Percentiles rank a stretch among this genome's conserved stretches.
Conservation (phyloP, 441 rosid species). For the Populus hybrid region DNA sequence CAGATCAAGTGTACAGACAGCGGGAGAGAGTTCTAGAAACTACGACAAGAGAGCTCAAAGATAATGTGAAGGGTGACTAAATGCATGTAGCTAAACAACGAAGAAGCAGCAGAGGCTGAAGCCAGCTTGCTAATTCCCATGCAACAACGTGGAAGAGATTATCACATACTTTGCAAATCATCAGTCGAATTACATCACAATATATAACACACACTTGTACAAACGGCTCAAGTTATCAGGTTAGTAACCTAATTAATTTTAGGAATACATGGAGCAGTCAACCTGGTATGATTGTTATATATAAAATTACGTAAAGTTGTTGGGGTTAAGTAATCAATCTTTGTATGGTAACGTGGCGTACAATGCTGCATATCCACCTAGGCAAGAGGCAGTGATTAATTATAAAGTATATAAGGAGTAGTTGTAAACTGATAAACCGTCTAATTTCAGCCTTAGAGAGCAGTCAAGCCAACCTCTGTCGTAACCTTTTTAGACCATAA, state of each 20-base stretch:
- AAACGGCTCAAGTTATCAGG: neutral
- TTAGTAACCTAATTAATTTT: conserved; percentile 41
- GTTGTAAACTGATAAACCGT: conserved; percentile 71
- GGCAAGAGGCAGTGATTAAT: too few relatives aligned
- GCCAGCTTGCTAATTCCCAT: neutral
- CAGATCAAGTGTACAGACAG: neutral
- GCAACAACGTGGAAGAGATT: neutral
- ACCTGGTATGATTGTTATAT: conserved; percentile 9
- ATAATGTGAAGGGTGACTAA: neutral
- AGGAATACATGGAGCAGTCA: neutral
- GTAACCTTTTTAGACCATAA: conserved; percentile 24
- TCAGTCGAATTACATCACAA: neutral
- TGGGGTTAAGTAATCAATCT: conserved; percentile 65
- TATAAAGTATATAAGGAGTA: conserved; percentile 22
- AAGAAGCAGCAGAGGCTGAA: neutral
- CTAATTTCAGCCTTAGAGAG: conserved; percentile 28
- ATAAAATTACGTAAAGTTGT: conserved; percentile 33
- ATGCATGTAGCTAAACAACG: neutral
- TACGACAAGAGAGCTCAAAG: neutral
- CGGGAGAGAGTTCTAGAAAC: neutral
- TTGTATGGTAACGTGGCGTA: conserved; percentile 49
- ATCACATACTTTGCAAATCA: neutral
- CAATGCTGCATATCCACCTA: conserved; percentile 29
- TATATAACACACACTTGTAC: too few relatives aligned
- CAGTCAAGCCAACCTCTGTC: conserved; percentile 38